Evolutionary conservation across 495 filamentous ascomycete species (phyloP).

Genomic region (Penicillium chermesinum): DNA sequence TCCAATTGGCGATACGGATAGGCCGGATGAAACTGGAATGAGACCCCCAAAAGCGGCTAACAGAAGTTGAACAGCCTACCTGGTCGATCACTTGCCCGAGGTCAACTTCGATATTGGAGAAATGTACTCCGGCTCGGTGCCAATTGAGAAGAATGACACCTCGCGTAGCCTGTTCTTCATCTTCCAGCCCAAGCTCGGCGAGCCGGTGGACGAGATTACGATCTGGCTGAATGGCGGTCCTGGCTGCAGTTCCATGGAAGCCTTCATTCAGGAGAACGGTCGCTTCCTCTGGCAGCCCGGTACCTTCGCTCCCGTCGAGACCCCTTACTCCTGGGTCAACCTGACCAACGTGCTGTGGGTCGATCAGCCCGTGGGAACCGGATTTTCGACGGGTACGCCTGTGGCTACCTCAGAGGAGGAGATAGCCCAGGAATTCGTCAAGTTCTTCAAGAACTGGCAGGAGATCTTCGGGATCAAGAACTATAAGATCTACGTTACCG

Average conservation of each 20-base stretch:
- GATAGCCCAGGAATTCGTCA: constrained; percentile 53
- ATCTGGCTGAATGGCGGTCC: constrained; percentile 71
- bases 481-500: constrained; percentile 57
- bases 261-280: constrained; percentile 64
- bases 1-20: no score
- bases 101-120: constrained; percentile 72
- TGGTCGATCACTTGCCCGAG: constrained; percentile 65
- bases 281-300: constrained; percentile 59
- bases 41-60: no score
- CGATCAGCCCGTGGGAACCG: constrained; percentile 54
- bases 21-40: no score
- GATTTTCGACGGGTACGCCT: constrained; percentile 52
- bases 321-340: constrained; percentile 63
- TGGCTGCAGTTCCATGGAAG: constrained; percentile 62
- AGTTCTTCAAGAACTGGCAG: constrained; percentile 62
- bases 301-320: constrained; percentile 51
- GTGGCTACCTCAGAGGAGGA: constrained; percentile 51
- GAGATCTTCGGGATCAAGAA: constrained; percentile 56
- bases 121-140: constrained; percentile 68
- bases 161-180: constrained; percentile 48
- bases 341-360: constrained; percentile 61
- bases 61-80: constrained; percentile 42
- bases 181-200: constrained; percentile 44
- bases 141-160: constrained; percentile 55
- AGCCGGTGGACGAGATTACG: constrained; percentile 59